phyloP scores from a whole-genome alignment of 441 rosid genomes.

The Pelargonium australe region DNA sequence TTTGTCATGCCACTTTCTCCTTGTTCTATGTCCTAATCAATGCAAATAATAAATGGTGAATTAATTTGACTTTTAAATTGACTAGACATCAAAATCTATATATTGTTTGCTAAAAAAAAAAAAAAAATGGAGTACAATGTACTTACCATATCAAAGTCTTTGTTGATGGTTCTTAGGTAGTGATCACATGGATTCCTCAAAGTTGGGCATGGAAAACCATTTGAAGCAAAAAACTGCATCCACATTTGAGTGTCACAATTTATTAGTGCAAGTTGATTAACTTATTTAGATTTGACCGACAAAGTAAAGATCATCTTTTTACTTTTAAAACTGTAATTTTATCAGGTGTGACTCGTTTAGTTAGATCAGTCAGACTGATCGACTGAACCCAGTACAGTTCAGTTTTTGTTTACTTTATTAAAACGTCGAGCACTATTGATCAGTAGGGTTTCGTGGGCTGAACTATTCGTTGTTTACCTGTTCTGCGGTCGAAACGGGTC shows the following conservation, averaged over 20 bases:
- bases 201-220: constrained; percentile 45
- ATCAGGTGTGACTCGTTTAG: no score
- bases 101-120: background rate
- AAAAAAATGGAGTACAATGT: background rate
- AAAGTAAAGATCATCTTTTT: no score
- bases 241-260: background rate
- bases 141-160: constrained; percentile 39
- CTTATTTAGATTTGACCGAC: no score
- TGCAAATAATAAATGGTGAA: background rate
- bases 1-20: constrained; percentile 18
- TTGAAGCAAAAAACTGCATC: constrained; percentile 36
- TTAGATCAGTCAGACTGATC: no score
- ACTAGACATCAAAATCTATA: no score
- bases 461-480: constrained; percentile 21
- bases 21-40: constrained; percentile 32
- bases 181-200: constrained; percentile 48
- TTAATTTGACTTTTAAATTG: no score
- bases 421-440: no score
- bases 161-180: constrained; percentile 43
- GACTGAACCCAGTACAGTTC: no score
- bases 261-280: no score
- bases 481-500: constrained; percentile 32
- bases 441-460: no score
- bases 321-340: no score
- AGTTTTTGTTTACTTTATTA: no score